phyloP scores from a whole-genome alignment of 441 rosid genomes.

The Populus hybrid region DNA sequence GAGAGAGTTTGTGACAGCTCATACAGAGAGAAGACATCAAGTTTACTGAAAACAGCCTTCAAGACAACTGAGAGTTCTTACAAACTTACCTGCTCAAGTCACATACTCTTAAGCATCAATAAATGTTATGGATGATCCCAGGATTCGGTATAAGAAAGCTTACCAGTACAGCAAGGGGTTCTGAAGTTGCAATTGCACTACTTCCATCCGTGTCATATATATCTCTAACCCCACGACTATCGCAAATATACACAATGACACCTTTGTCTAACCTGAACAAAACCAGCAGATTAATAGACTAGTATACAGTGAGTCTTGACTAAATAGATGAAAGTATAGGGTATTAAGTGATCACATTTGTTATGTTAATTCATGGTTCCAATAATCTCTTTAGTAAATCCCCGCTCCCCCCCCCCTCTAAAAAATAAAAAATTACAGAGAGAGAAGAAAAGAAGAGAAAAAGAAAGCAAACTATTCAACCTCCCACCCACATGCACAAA shows the following conservation, averaged over 20 bases:
- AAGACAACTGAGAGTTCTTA: not conserved
- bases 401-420: no score
- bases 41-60: not conserved
- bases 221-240: conserved; percentile 85
- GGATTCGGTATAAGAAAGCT: conserved; percentile 5
- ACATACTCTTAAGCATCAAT: not conserved
- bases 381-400: not conserved
- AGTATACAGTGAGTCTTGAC: not conserved
- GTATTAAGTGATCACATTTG: not conserved
- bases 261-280: conserved; percentile 88
- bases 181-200: conserved; percentile 69
- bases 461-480: not conserved
- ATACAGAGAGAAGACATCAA: not conserved
- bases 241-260: conserved; percentile 86
- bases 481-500: no score
- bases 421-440: no score
- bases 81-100: not conserved
- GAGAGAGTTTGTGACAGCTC: not conserved
- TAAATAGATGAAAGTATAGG: not conserved
- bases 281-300: conserved; percentile 7
- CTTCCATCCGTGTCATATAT: conserved; percentile 93
- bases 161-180: conserved; percentile 89
- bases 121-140: not conserved
- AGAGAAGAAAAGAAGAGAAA: no score
- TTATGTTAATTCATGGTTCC: not conserved